These are phyloP conservation scores for Aciculosporium take DNA, from an alignment of 2,329 filamentous ascomycete genomes.

Conservation along the genomic window DNA sequence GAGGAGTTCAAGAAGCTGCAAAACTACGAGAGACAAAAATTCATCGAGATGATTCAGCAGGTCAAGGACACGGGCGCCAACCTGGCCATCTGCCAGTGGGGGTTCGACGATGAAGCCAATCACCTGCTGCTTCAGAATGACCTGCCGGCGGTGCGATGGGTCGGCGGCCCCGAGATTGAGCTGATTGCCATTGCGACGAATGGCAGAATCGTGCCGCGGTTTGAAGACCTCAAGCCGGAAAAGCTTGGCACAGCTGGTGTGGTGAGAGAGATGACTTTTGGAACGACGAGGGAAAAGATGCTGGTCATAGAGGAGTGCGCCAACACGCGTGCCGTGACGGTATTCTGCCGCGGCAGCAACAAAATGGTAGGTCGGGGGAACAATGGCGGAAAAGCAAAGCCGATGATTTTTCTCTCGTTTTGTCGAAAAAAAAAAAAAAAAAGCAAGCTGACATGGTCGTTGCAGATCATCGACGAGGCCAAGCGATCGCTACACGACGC, in stretches of 20 bases:
- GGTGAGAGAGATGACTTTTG: slow-evolving; percentile 90
- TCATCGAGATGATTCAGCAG: slow-evolving; percentile 95
- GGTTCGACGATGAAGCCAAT: slow-evolving; percentile 98
- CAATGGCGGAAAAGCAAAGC: too few relatives aligned
- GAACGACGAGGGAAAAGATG: slow-evolving; percentile 98
- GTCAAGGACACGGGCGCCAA: slow-evolving; percentile 97
- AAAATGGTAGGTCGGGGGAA: slow-evolving; percentile 63
- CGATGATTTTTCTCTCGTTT: too few relatives aligned
- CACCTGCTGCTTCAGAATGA: slow-evolving; percentile 92
- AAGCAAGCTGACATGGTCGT: too few relatives aligned
- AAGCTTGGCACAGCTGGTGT: slow-evolving; percentile 85
- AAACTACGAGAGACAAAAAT: slow-evolving; percentile 89
- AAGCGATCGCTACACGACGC: slow-evolving; percentile 96
- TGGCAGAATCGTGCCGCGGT: slow-evolving; percentile 89
- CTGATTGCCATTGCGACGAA: slow-evolving; percentile 97
- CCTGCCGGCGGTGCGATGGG: slow-evolving; percentile 92
- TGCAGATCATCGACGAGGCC: slow-evolving; percentile 92
- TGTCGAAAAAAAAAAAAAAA: too few relatives aligned
- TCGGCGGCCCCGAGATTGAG: slow-evolving; percentile 95
- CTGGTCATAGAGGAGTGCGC: slow-evolving; percentile 98
- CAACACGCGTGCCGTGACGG: slow-evolving; percentile 89
- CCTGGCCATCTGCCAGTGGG: slow-evolving; percentile 97
- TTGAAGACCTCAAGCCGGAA: slow-evolving; percentile 80
- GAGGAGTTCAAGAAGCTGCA: slow-evolving; percentile 98
- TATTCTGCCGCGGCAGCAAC: slow-evolving; percentile 95